These are phyloP conservation scores for Penicillium salamii DNA, from an alignment of 495 filamentous ascomycete species.

Conservation along the genomic window DNA sequence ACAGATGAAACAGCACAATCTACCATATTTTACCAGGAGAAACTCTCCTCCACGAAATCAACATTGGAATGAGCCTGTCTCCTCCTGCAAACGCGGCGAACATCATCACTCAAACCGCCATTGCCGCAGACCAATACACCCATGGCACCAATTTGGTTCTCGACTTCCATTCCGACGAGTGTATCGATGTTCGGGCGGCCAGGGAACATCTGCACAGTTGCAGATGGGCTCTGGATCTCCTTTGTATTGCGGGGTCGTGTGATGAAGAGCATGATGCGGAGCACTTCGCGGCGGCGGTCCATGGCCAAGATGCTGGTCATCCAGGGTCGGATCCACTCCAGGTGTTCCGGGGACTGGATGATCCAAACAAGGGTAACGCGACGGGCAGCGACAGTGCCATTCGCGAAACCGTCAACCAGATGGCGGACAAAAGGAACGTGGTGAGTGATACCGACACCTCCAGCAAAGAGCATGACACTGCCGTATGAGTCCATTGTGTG, in stretches of 20 bases:
- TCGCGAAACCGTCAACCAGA: slow-evolving; percentile 68
- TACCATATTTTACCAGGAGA: slow-evolving; percentile 65
- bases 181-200: slow-evolving; percentile 79
- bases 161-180: slow-evolving; percentile 71
- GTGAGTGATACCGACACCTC: slow-evolving; percentile 92
- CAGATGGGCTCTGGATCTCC: slow-evolving; percentile 66
- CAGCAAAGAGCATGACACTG: slow-evolving; percentile 84
- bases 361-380: slow-evolving; percentile 85
- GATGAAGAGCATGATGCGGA: slow-evolving; percentile 83
- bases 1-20: background rate
- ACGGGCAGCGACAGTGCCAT: slow-evolving; percentile 74
- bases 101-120: slow-evolving; percentile 78
- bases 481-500: slow-evolving; percentile 87
- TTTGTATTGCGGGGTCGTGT: slow-evolving; percentile 73
- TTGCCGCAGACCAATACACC: slow-evolving; percentile 88
- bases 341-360: slow-evolving; percentile 77
- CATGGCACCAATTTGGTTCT: slow-evolving; percentile 79
- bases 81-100: slow-evolving; percentile 67
- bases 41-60: slow-evolving; percentile 85
- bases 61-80: slow-evolving; percentile 62
- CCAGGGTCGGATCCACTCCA: slow-evolving; percentile 93
- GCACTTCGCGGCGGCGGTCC: slow-evolving; percentile 70
- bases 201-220: slow-evolving; percentile 79
- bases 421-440: slow-evolving; percentile 85
- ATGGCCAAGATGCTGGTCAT: slow-evolving; percentile 83